Percentiles rank a stretch among this genome's conserved stretches.
These are phyloP conservation scores for Penicillium crystallinum DNA, from an alignment of 495 filamentous ascomycete species.

Conservation along the genomic window DNA sequence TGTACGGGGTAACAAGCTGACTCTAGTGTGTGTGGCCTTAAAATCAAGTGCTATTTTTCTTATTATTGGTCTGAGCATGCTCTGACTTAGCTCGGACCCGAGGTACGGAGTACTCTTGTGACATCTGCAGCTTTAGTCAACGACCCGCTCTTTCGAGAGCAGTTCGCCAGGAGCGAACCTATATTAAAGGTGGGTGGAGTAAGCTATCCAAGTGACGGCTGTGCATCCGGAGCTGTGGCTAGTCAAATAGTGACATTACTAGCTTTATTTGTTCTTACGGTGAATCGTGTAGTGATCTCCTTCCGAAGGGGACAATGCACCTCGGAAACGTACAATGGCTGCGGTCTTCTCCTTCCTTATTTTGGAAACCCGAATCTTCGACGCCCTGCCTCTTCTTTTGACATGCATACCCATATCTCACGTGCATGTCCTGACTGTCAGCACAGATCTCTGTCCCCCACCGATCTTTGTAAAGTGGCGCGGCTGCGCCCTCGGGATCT, in stretches of 20 bases:
- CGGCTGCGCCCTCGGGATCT: not conserved
- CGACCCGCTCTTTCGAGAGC: too few species aligned
- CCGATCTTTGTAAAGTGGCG: not conserved
- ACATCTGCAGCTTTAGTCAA: too few species aligned
- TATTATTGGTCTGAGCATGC: too few species aligned
- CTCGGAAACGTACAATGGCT: not conserved
- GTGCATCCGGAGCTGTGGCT: not conserved
- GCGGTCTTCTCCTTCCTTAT: not conserved
- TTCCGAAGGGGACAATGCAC: not conserved
- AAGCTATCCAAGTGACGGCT: not conserved
- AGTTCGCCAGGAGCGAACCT: too few species aligned
- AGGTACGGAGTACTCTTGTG: too few species aligned
- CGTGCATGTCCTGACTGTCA: not conserved
- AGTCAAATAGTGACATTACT: not conserved
- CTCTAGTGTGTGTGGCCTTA: too few species aligned
- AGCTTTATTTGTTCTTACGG: not conserved
- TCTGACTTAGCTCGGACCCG: too few species aligned
- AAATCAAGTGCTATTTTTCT: too few species aligned
- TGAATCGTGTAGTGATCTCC: not conserved
- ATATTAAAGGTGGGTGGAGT: not conserved
- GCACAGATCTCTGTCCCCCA: not conserved
- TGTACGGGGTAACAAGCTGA: too few species aligned
- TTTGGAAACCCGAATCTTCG: not conserved
- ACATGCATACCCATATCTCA: not conserved
- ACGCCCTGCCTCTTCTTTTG: not conserved